Conservation (phyloP, 139 green algal genomes). For the Volvox reticuliferus region DNA sequence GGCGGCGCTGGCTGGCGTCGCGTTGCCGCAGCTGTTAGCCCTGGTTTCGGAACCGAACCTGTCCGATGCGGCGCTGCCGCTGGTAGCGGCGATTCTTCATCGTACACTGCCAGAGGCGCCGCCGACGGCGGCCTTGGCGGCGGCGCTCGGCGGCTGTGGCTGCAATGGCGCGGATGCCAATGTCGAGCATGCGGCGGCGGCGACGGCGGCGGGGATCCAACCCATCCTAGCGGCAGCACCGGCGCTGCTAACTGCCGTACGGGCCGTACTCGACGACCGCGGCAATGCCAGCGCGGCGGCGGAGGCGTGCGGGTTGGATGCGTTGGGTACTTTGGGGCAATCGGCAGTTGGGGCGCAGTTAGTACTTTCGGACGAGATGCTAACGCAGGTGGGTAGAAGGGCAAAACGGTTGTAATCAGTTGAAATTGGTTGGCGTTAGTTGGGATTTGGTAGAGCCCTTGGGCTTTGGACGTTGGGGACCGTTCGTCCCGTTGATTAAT, state of each 20-base stretch:
- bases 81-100: constrained; percentile 43
- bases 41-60: constrained; percentile 33
- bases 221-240: constrained; percentile 7
- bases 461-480: no score
- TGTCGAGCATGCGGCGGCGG: neutral
- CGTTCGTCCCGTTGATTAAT: no score
- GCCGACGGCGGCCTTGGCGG: constrained; percentile 4
- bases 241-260: constrained; percentile 44
- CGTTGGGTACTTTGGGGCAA: constrained; percentile 17
- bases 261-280: constrained; percentile 41
- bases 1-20: constrained; percentile 26
- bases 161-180: neutral
- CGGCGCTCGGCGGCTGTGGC: neutral
- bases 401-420: no score
- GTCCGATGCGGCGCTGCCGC: constrained; percentile 39
- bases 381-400: constrained; percentile 12
- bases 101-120: constrained; percentile 20
- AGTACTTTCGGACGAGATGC: neutral
- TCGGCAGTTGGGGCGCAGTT: neutral
- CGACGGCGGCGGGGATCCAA: neutral
- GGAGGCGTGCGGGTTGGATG: constrained; percentile 35
- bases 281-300: constrained; percentile 28
- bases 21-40: constrained; percentile 49
- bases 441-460: no score
- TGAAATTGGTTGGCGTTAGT: no score